Conservation (phyloP, 202 grass and related monocot species). For the Tripidium arundinaceum region DNA sequence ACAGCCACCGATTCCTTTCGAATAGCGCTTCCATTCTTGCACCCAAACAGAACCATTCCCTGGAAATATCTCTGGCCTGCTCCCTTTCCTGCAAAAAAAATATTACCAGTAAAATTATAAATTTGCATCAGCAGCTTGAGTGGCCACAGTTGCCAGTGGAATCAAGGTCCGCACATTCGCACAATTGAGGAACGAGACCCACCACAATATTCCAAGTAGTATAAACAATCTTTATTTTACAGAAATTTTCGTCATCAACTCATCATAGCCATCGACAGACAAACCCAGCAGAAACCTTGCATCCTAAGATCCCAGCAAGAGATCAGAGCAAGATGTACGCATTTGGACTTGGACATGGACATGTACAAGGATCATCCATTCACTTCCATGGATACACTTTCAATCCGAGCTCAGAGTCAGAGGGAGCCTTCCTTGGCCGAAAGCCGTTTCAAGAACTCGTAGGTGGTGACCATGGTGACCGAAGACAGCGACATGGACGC, state of each 20-base stretch:
- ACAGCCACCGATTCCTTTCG: not conserved
- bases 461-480: slow-evolving; percentile 95
- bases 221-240: not conserved
- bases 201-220: not conserved
- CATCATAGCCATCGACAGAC: not conserved
- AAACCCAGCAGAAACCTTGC: not conserved
- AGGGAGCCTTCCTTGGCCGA: slow-evolving; percentile 72
- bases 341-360: too few relatives aligned
- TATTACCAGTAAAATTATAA: not conserved
- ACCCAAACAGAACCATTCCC: not conserved
- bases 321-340: not conserved
- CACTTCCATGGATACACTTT: not conserved
- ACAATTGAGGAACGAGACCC: not conserved
- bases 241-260: slow-evolving; percentile 6
- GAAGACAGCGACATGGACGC: slow-evolving; percentile 78
- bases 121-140: not conserved
- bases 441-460: slow-evolving; percentile 86
- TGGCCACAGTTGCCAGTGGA: not conserved
- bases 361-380: slow-evolving; percentile 11
- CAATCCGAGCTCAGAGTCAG: slow-evolving; percentile 35
- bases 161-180: not conserved
- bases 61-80: not conserved
- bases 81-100: not conserved
- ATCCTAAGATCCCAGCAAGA: not conserved
- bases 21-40: not conserved